Conservation (phyloP, 768 basidiomycete genomes). For the Thelephora ganbajun region DNA sequence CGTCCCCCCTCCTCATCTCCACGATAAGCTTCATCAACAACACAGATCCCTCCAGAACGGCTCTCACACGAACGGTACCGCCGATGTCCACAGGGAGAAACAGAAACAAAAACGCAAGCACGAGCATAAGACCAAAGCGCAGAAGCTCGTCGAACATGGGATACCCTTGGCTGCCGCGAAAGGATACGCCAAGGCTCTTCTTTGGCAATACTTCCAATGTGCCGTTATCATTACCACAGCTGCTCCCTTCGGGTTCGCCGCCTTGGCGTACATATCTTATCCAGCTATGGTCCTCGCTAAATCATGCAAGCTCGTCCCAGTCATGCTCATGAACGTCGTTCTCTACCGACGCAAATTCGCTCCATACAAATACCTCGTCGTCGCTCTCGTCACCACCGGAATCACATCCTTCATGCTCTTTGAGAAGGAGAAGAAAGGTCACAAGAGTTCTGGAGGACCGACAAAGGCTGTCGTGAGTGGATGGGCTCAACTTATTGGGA, state of each 20-base stretch:
- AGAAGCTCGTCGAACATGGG: too few species aligned
- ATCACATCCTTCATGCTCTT: constrained; percentile 93
- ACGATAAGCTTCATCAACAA: not conserved
- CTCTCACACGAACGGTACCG: constrained; percentile 21
- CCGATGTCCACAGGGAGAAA: constrained; percentile 16
- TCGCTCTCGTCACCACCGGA: constrained; percentile 79
- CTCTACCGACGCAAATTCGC: constrained; percentile 90
- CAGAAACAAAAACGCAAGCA: constrained; percentile 14
- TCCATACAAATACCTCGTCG: constrained; percentile 90
- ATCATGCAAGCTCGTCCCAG: constrained; percentile 97
- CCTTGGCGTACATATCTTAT: constrained; percentile 91
- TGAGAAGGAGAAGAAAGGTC: constrained; percentile 37
- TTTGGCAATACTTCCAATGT: constrained; percentile 70
- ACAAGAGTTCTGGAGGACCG: constrained; percentile 14
- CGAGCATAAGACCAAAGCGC: not conserved
- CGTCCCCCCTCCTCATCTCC: constrained; percentile 14
- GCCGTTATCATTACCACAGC: constrained; percentile 81
- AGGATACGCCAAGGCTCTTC: constrained; percentile 26
- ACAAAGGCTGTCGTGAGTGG: constrained; percentile 22
- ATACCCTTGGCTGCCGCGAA: constrained; percentile 16
- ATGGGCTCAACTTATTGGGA: constrained; percentile 45
- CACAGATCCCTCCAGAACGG: constrained; percentile 8
- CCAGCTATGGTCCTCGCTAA: constrained; percentile 98
- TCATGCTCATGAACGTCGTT: constrained; percentile 94
- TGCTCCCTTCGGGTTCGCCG: constrained; percentile 91